phyloP scores from a whole-genome alignment of 495 filamentous ascomycete genomes.

The Penicillium chermesinum region DNA sequence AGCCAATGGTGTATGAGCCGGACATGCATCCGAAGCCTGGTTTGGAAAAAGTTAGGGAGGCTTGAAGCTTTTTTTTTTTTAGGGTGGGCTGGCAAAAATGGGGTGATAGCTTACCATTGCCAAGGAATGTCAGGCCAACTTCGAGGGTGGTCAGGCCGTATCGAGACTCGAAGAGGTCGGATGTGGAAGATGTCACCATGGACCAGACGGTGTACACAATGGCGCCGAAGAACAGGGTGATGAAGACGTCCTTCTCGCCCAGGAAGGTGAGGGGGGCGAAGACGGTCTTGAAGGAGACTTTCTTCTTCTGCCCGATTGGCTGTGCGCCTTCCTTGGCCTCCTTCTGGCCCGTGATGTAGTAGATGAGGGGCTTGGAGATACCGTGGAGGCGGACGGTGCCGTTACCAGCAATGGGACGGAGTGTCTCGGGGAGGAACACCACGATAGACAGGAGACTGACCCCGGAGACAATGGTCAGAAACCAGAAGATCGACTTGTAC shows the following conservation, averaged over 20 bases:
- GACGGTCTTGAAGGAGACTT: constrained; percentile 32
- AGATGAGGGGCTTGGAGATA: constrained; percentile 36
- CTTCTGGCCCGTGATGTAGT: constrained; percentile 29
- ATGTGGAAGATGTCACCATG: constrained; percentile 47
- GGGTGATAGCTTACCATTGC: constrained; percentile 26
- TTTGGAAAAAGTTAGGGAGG: constrained; percentile 13
- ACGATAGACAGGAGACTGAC: constrained; percentile 46
- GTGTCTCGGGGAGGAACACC: constrained; percentile 63
- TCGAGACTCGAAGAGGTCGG: constrained; percentile 30
- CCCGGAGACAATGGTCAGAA: constrained; percentile 54
- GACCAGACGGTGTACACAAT: constrained; percentile 48
- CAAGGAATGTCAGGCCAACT: constrained; percentile 40
- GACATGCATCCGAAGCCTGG: constrained; percentile 31
- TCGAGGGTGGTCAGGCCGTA: constrained; percentile 32
- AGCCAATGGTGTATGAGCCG: constrained; percentile 32
- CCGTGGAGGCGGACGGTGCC: constrained; percentile 43
- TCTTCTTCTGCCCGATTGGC: constrained; percentile 18
- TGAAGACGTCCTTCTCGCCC: constrained; percentile 40
- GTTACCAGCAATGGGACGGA: constrained; percentile 67
- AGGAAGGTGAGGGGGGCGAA: constrained; percentile 37
- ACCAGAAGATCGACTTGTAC: constrained; percentile 70
- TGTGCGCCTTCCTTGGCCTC: constrained; percentile 14
- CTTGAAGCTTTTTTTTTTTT: no score
- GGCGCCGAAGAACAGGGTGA: constrained; percentile 42
- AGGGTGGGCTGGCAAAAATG: no score